Base-by-base conservation (phyloP, 2,329 filamentous ascomycete species). In the Alternaria sp. region DNA sequence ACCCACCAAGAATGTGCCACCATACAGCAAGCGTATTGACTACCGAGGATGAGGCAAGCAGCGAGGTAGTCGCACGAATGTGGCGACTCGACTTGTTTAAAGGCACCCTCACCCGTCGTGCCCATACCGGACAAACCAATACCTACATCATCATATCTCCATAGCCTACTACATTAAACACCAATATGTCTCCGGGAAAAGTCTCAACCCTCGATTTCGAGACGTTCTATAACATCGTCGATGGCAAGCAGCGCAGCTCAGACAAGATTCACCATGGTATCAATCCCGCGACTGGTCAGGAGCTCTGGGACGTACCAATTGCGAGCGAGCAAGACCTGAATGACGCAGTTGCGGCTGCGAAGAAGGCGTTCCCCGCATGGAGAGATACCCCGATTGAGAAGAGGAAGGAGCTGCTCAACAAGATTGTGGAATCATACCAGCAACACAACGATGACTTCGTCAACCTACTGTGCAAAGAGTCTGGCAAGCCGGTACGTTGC, bases 151-250 rank as follows among this genome's bases (percentile, higher is more conserved):
- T 45, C 30, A 34, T 18, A 25, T 25, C 20, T n/a, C 22, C 18
- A 43, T 12, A 10, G 4, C 30, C 18, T 18, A 45, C 28, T 18
- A 44, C 50, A 28, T 32, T 22, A 49, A 50, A 53, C 51, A 45
- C 65, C 50, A 80, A 54, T 66, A 83, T 83, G 81, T 82, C 81
- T 76, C 80, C 81, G 34, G 79, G 77, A 62, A 82, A 82, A 64
- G 75, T 80, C 18, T 75, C 76, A 51, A 73, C 65, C 45, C 61
- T 78, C 60, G 71, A 80, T 34, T 80, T 79, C 59, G 73, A 80
- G 63, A 83, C 78, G 45, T 86, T 85, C 71, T 78, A 80, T 60
- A 87, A 86, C 76, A 79, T 85, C 56, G 81, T 87, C 64, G 80
- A 85, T 63, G 84, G 84, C 59, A 75, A 85, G 73, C 73, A 82